Evolutionary conservation across 306 rosid genomes (phyloP).

Genomic region (Vicia sativa): DNA sequence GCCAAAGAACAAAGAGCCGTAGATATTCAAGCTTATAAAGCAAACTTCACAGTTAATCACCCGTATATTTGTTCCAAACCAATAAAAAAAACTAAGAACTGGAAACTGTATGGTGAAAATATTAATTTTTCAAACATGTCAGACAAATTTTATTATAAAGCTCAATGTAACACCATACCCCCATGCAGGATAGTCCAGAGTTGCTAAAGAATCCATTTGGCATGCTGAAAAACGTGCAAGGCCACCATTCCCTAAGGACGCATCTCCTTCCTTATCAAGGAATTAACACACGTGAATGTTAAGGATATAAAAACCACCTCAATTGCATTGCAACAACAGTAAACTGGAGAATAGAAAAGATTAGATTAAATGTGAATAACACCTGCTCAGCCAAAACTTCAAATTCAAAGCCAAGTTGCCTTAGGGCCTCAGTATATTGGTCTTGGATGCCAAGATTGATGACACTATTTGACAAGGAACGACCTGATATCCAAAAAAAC

Average conservation of each 20-base stretch:
- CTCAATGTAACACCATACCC: slow-evolving; percentile 54
- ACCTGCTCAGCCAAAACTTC: slow-evolving; percentile 86
- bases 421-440: slow-evolving; percentile 74
- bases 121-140: slow-evolving; percentile 25
- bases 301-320: slow-evolving; percentile 31
- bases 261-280: slow-evolving; percentile 74
- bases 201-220: slow-evolving; percentile 80
- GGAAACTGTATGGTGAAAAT: slow-evolving; percentile 17
- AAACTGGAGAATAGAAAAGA: slow-evolving; percentile 30
- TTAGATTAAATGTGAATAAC: slow-evolving; percentile 18
- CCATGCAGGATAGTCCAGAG: slow-evolving; percentile 86
- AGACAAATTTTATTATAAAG: slow-evolving; percentile 4
- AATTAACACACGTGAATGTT: slow-evolving; percentile 16
- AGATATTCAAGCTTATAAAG: slow-evolving; percentile 22
- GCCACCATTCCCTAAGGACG: slow-evolving; percentile 82
- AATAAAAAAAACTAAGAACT: neutral
- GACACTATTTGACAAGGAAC: slow-evolving; percentile 76
- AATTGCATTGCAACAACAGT: slow-evolving; percentile 14
- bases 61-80: slow-evolving; percentile 22
- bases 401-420: slow-evolving; percentile 77
- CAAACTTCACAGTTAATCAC: slow-evolving; percentile 36
- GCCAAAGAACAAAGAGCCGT: slow-evolving; percentile 25
- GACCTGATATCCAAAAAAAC: slow-evolving; percentile 55
- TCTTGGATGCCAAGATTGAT: slow-evolving; percentile 77
- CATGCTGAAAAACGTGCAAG: slow-evolving; percentile 83